Conservation (phyloP, 345 rosid species). For the Salix exigua region DNA sequence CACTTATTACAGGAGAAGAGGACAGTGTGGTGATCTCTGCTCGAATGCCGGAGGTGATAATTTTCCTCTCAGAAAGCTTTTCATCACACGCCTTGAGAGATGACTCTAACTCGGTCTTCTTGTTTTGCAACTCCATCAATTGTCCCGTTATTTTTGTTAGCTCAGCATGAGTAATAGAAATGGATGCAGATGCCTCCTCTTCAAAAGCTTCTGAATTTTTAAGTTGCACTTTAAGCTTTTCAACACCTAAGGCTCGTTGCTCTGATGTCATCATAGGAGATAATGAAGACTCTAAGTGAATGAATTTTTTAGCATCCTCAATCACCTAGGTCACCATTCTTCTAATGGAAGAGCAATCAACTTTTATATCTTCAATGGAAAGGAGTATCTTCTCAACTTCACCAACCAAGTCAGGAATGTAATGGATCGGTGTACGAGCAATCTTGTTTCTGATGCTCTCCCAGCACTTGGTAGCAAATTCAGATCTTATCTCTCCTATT, state of each 20-base stretch:
- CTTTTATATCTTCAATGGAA: neutral
- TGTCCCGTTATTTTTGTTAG: neutral
- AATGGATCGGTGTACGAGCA: neutral
- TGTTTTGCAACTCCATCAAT: neutral
- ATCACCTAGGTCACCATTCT: neutral
- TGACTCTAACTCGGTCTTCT: neutral
- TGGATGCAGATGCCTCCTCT: neutral
- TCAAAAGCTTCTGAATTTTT: neutral
- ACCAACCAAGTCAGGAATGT: neutral
- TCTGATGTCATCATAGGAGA: neutral
- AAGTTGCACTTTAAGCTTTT: neutral
- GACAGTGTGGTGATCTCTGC: neutral
- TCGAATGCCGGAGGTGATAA: neutral
- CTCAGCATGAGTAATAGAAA: neutral
- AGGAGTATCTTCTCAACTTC: neutral
- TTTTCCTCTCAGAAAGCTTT: neutral
- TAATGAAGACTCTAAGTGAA: neutral
- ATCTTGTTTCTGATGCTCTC: neutral
- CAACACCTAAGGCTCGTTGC: neutral
- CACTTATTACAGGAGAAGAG: neutral
- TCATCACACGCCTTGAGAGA: neutral
- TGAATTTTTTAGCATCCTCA: neutral
- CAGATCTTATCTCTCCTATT: neutral
- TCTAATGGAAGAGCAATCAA: neutral
- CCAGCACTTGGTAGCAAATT: neutral